Base-by-base conservation (phyloP, 1,284 basidiomycete species). In the Phlebopus sp. region DNA sequence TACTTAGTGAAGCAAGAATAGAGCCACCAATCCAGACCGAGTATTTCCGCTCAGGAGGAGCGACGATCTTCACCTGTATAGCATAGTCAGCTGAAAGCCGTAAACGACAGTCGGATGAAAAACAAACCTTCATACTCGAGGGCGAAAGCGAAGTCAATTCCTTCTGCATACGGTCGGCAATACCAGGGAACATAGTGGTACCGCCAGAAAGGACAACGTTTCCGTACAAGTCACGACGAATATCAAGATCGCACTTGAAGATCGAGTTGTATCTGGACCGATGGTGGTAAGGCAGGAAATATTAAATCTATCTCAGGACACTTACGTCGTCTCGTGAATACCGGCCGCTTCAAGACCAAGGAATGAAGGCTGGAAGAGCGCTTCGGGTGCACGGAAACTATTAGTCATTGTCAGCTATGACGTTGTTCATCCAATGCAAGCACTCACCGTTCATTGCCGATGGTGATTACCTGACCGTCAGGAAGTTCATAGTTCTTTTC, bases 11-110 rank as follows among this genome's bases (percentile, higher is more conserved):
- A 32, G 93, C 92, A 52, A 97, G 79, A 70, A 98, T 98, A 55
- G 93, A 97, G 63, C 96, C 95, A 82, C 96, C 95, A 66, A 98
- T 98, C 95, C 95, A 98, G 74, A 97, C 95, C 47, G 90, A 92
- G 81, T 92, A 92, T 71, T 92, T 94, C 64, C 92, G 78, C 76
- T 95, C 92, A 37, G 92, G 92, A 47, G 92, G 91, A 57, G 91
- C 90, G 51, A 92, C 86, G 49, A 94, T 92, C 84, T 92, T 95
- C 78, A 96, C 89, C 86, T 94, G 75, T 70, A 49, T 36, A 10
- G 39, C 2, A 17, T n/a, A 44, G 4, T 29, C 27, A 59, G 7
- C 60, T 50, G 50, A 9, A 23, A 47, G 19, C 15, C 3, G 23
- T 3, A 3, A 1, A 19, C 18, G 21, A n/a, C 31, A 14, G 11